Percentiles rank a stretch among this genome's conserved stretches.
These are phyloP conservation scores for Scutellaria baicalensis DNA, from an alignment of 257 asterid species.

Conservation along the genomic window DNA sequence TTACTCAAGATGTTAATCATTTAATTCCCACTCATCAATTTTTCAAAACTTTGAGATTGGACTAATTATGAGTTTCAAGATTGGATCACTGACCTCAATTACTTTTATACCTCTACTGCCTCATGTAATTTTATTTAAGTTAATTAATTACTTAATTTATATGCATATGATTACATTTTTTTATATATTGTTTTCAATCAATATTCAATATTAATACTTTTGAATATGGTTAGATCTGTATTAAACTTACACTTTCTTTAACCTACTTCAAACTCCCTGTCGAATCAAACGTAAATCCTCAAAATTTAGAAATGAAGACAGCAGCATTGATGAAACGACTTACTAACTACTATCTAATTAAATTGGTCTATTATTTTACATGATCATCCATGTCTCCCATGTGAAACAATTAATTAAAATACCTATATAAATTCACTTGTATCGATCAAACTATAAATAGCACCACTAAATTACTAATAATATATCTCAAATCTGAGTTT, in stretches of 20 bases:
- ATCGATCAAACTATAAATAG: no score
- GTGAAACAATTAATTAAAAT: background rate
- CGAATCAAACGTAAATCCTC: background rate
- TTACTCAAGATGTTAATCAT: no score
- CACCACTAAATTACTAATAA: background rate
- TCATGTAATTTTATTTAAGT: background rate
- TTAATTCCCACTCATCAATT: no score
- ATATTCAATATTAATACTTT: no score
- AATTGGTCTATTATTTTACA: background rate
- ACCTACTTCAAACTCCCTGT: background rate
- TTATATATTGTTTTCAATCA: no score
- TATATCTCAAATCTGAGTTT: conserved; percentile 6
- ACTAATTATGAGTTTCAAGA: no score
- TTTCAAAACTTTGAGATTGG: no score
- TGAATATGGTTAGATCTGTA: no score
- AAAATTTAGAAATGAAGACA: background rate
- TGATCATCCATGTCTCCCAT: background rate
- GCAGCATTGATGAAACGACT: background rate
- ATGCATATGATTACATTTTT: background rate
- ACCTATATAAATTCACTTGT: background rate
- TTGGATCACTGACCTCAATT: no score
- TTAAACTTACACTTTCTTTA: no score
- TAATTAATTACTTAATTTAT: background rate
- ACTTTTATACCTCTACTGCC: background rate
- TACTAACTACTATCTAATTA: background rate